These are phyloP conservation scores for Centaurea solstitialis DNA, from an alignment of 129 eudicot species.

Conservation along the genomic window DNA sequence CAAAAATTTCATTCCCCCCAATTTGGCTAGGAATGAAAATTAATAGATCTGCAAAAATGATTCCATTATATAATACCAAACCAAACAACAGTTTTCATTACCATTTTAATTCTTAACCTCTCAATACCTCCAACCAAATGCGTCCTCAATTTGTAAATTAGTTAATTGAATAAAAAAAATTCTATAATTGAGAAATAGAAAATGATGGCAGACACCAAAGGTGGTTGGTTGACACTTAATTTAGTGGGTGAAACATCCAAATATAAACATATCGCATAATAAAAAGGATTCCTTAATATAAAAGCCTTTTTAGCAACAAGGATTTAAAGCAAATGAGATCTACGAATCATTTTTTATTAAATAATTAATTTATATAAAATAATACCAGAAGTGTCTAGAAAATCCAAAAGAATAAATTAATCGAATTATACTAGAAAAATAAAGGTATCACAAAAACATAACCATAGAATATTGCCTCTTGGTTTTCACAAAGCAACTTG, in stretches of 20 bases:
- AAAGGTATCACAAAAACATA: background rate
- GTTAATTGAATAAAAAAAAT: background rate
- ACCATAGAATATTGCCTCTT: background rate
- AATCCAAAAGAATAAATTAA: background rate
- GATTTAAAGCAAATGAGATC: slow-evolving; percentile 29
- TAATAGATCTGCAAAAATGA: too few species aligned
- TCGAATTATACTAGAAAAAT: background rate
- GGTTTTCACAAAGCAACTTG: background rate
- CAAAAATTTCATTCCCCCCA: too few species aligned
- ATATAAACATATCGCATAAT: slow-evolving; percentile 6
- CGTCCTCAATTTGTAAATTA: background rate
- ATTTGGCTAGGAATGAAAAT: too few species aligned
- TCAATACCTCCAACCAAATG: too few species aligned
- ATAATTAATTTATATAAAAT: background rate
- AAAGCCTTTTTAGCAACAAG: slow-evolving; percentile 31
- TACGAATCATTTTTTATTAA: slow-evolving; percentile 32
- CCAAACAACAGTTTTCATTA: too few species aligned
- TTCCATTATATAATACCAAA: too few species aligned
- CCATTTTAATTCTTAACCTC: too few species aligned
- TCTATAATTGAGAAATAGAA: too few species aligned
- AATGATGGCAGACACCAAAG: slow-evolving; percentile 16
- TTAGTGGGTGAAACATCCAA: slow-evolving; percentile 39
- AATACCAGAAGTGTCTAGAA: slow-evolving; percentile 33
- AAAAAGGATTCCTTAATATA: slow-evolving; percentile 35
- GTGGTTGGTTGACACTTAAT: slow-evolving; percentile 30